Conservation (phyloP, 208 protist species). For the Vickermania ingenoplastis region DNA sequence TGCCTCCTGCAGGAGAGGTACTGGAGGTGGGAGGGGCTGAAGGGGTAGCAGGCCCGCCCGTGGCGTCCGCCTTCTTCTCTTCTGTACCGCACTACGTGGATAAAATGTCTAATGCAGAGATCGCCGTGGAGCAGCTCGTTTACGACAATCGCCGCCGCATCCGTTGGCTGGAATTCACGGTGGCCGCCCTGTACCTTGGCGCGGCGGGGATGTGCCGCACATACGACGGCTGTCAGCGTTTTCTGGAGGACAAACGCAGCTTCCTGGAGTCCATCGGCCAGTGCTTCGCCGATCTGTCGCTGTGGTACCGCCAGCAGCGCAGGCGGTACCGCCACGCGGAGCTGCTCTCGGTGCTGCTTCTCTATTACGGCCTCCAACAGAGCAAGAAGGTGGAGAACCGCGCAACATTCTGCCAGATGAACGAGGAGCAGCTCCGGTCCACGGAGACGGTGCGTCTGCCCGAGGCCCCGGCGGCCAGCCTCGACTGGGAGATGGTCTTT, state of each 20-base stretch:
- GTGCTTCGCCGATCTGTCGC: slow-evolving; percentile 71
- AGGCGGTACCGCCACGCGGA: slow-evolving; percentile 47
- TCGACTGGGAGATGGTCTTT: slow-evolving; percentile 68
- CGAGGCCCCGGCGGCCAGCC: slow-evolving; percentile 39
- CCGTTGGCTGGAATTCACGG: slow-evolving; percentile 76
- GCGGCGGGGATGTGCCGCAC: slow-evolving; percentile 59
- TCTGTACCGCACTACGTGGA: too few species aligned
- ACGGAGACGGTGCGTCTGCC: slow-evolving; percentile 15
- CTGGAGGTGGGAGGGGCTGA: too few species aligned
- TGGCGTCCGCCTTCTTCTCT: too few species aligned
- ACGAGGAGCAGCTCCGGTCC: slow-evolving; percentile 13
- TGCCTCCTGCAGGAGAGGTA: slow-evolving; percentile 20
- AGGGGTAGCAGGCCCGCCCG: too few species aligned
- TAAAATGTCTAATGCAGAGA: too few species aligned
- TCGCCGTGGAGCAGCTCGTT: slow-evolving; percentile 6
- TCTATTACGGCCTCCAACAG: slow-evolving; percentile 76
- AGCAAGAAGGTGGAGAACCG: slow-evolving; percentile 65
- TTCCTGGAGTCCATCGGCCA: slow-evolving; percentile 82
- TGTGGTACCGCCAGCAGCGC: slow-evolving; percentile 61
- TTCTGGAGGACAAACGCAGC: slow-evolving; percentile 71
- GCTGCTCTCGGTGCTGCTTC: slow-evolving; percentile 66
- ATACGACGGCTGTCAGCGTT: slow-evolving; percentile 36
- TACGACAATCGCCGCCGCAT: slow-evolving; percentile 39
- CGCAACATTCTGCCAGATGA: slow-evolving; percentile 48
- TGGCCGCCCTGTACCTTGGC: slow-evolving; percentile 57